Evolutionary conservation across 2,329 filamentous ascomycete species (phyloP).

Genomic region (Curvularia sp.): DNA sequence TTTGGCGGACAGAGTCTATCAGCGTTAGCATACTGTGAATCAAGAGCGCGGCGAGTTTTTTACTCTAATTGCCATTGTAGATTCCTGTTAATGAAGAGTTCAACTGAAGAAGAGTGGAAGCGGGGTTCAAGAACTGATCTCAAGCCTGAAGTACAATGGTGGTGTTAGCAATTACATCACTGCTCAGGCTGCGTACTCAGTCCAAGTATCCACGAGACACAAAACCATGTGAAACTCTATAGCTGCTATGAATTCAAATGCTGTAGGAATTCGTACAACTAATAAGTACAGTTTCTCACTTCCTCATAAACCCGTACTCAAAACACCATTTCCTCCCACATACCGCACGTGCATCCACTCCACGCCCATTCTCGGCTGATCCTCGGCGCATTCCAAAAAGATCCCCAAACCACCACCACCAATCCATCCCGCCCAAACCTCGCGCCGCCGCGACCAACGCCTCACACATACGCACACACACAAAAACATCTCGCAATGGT

Average conservation of each 20-base stretch:
- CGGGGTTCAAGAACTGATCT: background rate
- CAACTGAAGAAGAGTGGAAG: background rate
- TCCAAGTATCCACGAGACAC: background rate
- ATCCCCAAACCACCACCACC: constrained; percentile 16
- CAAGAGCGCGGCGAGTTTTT: background rate
- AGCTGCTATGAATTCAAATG: background rate
- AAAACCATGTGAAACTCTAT: no score
- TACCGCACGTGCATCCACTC: constrained; percentile 16
- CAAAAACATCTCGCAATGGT: constrained; percentile 69
- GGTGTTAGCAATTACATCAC: constrained; percentile 44
- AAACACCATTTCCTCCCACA: background rate
- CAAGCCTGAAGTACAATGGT: constrained; percentile 1
- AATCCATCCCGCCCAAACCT: background rate
- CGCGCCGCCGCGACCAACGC: constrained; percentile 2
- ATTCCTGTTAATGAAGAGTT: background rate
- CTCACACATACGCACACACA: background rate
- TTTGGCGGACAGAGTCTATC: constrained; percentile 82
- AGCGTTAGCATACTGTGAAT: background rate
- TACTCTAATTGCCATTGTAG: background rate
- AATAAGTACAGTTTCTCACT: background rate
- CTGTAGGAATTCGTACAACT: background rate
- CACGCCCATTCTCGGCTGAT: constrained; percentile 13
- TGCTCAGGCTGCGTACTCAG: constrained; percentile 5
- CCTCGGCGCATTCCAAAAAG: constrained; percentile 22
- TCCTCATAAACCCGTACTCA: background rate